Evolutionary conservation across 805 yeast genomes (phyloP), one percentile per base, ranked within the genome.

Genomic region (Tetrapisispora iriomotensis): DNA sequence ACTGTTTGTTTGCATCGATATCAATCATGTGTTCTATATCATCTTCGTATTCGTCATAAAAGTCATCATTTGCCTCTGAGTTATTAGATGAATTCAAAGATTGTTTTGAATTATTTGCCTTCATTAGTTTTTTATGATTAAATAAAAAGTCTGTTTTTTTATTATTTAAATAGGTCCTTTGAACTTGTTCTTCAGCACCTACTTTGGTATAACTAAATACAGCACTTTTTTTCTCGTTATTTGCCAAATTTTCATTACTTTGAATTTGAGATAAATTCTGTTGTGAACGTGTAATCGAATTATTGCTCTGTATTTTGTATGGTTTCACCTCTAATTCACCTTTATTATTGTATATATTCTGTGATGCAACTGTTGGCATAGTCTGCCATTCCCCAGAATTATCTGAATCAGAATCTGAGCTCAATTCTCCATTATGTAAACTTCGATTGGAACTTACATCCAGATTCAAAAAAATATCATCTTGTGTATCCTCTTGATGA

Each of bases 151-250:
- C 79, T 1, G 82, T 76, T 42, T 70, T 67, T 38, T 67, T 70
- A 49, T 76, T 78, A 4, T 75, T 64, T 27, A 58, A 65, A 24
- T 70, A 64, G 45, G 82, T 82, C 46, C 79, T 76, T 17, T 79
- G 79, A 7, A 87, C 85, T 55, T 92, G 96, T 46, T 80, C 86
- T 49, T 84, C 92, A 1, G 79, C 82, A 22, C 86, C 85, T 8
- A 92, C 81, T 51, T 94, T 80, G 0, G 97, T 92, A 57, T 92
- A 92, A 0, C 94, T 74, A 29, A 73, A 72, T 1, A 44, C 44
- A 18, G 19, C 40, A 37, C 32, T 45, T 43, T 41, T 37, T 26
- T 25, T 30, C 9, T 34, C 36, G 6, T 19, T 30, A 8, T 12
- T 15, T 6, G 17, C 32, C 6, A 33, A 8, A 15, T 41, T 38